Base-by-base conservation (phyloP, 176 grass and related monocot genomes). In the Juncus inflexus region DNA sequence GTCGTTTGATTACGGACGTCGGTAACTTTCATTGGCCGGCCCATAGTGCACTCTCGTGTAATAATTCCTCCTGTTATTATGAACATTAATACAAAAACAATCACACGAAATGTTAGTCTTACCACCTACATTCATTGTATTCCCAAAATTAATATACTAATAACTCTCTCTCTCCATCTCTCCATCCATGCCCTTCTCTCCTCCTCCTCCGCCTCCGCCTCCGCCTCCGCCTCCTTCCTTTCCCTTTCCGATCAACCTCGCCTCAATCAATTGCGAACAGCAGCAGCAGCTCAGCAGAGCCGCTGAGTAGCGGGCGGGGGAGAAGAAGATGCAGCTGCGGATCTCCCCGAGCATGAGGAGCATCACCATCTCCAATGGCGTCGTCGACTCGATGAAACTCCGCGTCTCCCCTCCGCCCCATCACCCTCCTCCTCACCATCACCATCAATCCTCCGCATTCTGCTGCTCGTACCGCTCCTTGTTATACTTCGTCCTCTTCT, bases 301-400 rank as follows among this genome's bases (percentile, higher is more conserved):
- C 78, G 70, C 78, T 67, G 72, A 54, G 73, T 57, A 54, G 84
- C 74, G 42, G 70, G 61, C 49, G 78, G 79, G 50, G 75, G 79
- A 66, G 89, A 86, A 95, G 82, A 71, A 71, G 85, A 95, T 95
- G 90, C 90, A 89, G 85, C 90, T 95, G 85, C 74, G 90, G 90
- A 95, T 95, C 90, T 95, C 90, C 74, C 90, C 90, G 79, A 95
- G 90, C 90, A 95, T 95, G 90, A 86, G 90, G 82, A 89, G 90
- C 85, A 89, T 95, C 86, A 95, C 90, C 77, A 95, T 95, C 84
- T 89, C 90, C 90, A 95, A 95, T 95, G 90, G 90, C 78, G 37
- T 86, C 79, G 82, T 86, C 43, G 90, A 89, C 58, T 95, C 86
- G 73, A 95, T 95, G 90, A 95, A 95, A 85, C 85, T 95, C 73